Base-by-base conservation (phyloP, 345 rosid genomes). In the Balakata baccata region DNA sequence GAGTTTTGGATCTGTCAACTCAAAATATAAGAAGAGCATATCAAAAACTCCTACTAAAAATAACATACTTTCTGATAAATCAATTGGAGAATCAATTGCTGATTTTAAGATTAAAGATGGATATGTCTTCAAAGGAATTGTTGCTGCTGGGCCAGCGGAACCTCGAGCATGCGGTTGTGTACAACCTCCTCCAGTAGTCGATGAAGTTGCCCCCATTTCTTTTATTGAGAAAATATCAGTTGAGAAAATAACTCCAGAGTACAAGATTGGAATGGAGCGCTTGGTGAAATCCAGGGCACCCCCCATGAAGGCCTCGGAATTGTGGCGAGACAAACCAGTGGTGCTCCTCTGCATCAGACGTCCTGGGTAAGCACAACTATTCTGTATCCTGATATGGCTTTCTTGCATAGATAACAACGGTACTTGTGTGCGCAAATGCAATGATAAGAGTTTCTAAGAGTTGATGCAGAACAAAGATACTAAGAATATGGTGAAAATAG, bases 91-190 rank as follows among this genome's bases (percentile, higher is more conserved):
- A 79, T 89, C 89, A 66, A 68, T 85, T n/a, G 80, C 87, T 11
- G 88, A 79, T 71, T 80, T 86, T 67, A 82, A 75, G 83, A 74
- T 86, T 38, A 83, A 85, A 75, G 89, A 90, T 47, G 89, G 89
- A 43, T 81, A 88, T 8, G 49, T 84, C 73, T 90, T 85, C 13
- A 88, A 83, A 78, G 94, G 94, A 80, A 86, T 86, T 63, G 84
- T 88, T 75, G 89, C 88, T 7, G 78, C 89, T 11, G 90, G 79
- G 41, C 89, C 89, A 25, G 84, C 88, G 5, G 87, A 78, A 75
- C 74, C 89, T 61, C 82, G 87, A 66, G 86, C 79, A 52, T 90
- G 92, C 65, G 89, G 94, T 17, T 89, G 94, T 47, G 60, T 86
- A 66, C 78, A 81, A 59, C 81, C 92, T 76, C 87, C 94, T 57